Base-by-base conservation (phyloP, 495 filamentous ascomycete genomes). In the Talaromyces ruber region DNA sequence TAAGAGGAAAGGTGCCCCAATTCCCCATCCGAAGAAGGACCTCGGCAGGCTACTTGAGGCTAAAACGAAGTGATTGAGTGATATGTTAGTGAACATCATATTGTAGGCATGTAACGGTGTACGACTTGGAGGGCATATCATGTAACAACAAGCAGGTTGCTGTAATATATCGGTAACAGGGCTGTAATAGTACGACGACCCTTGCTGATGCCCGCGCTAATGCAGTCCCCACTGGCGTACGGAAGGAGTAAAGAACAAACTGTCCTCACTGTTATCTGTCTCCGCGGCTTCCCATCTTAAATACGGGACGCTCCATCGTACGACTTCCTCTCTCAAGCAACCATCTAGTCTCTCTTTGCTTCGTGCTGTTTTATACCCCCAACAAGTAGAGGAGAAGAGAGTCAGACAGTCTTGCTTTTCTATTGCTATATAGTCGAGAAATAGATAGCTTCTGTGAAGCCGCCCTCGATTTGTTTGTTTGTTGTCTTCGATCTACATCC, bases 231-330 rank as follows among this genome's bases (percentile, higher is more conserved):
- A 47, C 34, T 39, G 12, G 34, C 34, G 43, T 47, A 47, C 43
- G 43, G 43, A 47, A 47, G 43, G 43, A 47, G 43, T 47, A 76
- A 75, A 77, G 77, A 78, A 78, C 77, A 79, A 75, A 76, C 77
- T 79, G 77, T 76, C 77, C 77, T 79, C n/a, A n/a, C 59, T 72
- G 68, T 57, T 8, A 29, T 54, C 51, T 39, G 12, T 24, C 51
- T 24, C 51, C 51, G 51, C 51, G 28, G 51, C 51, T 53, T 24
- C 51, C 51, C 51, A 63, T 60, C 67, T 67, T 66, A 63, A 59
- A 54, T 63, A 43, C 32, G 2, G 34, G 4, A 7, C 39, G n/a
- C 12, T 3, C 37, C 16, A 9, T 18, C 39, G 5, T 25, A 24
- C 24, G 25, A 32, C 43, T 52, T 53, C 37, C 32, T 59, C 28